Evolutionary conservation across 345 rosid species (phyloP).

Genomic region (Iberis pinnata): DNA sequence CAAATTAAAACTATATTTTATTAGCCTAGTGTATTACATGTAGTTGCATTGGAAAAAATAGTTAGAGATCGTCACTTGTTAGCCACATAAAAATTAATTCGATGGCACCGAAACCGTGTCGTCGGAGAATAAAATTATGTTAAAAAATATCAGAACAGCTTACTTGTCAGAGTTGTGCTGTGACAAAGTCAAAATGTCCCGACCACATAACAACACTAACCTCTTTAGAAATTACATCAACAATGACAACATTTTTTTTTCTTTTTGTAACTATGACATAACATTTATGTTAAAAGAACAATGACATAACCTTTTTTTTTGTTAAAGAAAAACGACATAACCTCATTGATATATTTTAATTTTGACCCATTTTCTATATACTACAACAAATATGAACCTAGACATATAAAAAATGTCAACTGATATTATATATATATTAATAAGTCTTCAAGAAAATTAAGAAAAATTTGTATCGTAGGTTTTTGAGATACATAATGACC

Average conservation of each 20-base stretch:
- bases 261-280: too few relatives aligned
- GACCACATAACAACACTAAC: slow-evolving; percentile 20
- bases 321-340: too few relatives aligned
- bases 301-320: too few relatives aligned
- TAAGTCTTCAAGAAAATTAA: not conserved
- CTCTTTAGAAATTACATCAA: slow-evolving; percentile 18
- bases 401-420: not conserved
- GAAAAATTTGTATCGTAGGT: not conserved
- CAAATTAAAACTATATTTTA: too few relatives aligned
- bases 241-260: too few relatives aligned
- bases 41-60: not conserved
- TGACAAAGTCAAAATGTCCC: slow-evolving; percentile 22
- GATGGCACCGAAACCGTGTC: slow-evolving; percentile 11
- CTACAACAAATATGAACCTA: slow-evolving; percentile 1
- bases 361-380: slow-evolving; percentile 4
- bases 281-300: too few relatives aligned
- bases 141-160: not conserved
- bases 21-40: not conserved
- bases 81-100: not conserved
- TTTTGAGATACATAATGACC: not conserved
- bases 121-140: not conserved
- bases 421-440: not conserved
- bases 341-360: not conserved
- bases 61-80: not conserved
- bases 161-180: slow-evolving; percentile 25